Base-by-base conservation (phyloP, 306 rosid genomes). In the Cucurbita maxima region DNA sequence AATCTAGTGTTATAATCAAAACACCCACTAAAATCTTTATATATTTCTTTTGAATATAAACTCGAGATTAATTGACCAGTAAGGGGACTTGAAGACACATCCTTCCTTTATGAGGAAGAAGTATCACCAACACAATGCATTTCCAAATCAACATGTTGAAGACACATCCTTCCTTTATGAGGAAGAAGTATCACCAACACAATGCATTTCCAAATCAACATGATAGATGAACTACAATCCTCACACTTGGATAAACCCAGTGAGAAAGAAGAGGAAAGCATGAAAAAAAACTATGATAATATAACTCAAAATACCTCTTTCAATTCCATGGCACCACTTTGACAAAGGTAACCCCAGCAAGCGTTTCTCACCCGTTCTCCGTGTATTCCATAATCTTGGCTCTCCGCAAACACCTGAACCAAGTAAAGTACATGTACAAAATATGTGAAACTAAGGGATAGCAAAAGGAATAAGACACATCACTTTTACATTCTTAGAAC, bases 331-430 rank as follows among this genome's bases (percentile, higher is more conserved):
- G 96, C 80, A 43, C 99, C 97, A 81, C 99, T 91, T 88, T 94
- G 99, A 83, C 99, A 94, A 73, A 94, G 99, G 84, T 91, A 94
- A 22, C 99, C 99, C 99, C 97, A 94, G 85, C 99, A 94, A 79
- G 99, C 97, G 82, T 81, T 94, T 81, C 96, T 85, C 63, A 94
- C 99, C 43, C 92, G 97, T 45, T 94, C 99, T 73, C 99, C 97
- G 72, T 94, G 92, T 81, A 86, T 78, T 75, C 99, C 99, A 48
- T 94, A 94, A 77, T 94, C 96, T 85, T 94, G 99, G 81, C 86
- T 87, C 89, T 91, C 97, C 0, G 97, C 97, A 82, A 94, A 91
- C 72, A 91, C 92, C 99, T 94, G 80, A 75, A 74, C 50, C 68
- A 78, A 60, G 76, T 48, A 41, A 85, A 60, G 56, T 10, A 77